Percentiles rank a stretch among this genome's conserved stretches.
These are phyloP conservation scores for Boletus speciosus DNA, from an alignment of 768 basidiomycete species.

Conservation along the genomic window DNA sequence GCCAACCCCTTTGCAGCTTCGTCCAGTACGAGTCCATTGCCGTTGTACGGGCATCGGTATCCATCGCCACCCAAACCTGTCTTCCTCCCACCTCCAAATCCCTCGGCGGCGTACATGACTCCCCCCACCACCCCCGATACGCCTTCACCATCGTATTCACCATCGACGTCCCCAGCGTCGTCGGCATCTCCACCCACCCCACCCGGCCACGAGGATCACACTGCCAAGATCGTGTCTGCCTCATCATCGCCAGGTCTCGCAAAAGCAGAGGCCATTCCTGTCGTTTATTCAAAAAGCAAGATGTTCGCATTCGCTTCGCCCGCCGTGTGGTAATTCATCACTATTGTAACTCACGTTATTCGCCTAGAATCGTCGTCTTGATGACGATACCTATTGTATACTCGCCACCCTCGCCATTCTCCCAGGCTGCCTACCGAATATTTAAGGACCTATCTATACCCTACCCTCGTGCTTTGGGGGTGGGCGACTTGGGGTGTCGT, in stretches of 20 bases:
- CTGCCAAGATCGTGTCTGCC: slow-evolving; percentile 44
- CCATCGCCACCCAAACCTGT: slow-evolving; percentile 33
- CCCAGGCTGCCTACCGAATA: slow-evolving; percentile 16
- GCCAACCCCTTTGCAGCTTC: slow-evolving; percentile 34
- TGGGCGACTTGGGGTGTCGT: slow-evolving; percentile 25
- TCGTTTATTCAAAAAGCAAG: slow-evolving; percentile 46
- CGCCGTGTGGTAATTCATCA: slow-evolving; percentile 50
- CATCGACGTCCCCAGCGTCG: slow-evolving; percentile 55
- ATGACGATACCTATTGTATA: slow-evolving; percentile 27
- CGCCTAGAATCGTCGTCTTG: slow-evolving; percentile 29
- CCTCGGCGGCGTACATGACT: slow-evolving; percentile 19
- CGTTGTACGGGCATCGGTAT: slow-evolving; percentile 28
- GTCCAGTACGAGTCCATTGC: slow-evolving; percentile 28
- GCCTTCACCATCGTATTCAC: slow-evolving; percentile 49
- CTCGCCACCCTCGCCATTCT: slow-evolving; percentile 10
- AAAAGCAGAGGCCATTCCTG: slow-evolving; percentile 19
- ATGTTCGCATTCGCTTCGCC: slow-evolving; percentile 66
- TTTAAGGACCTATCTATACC: slow-evolving; percentile 37
- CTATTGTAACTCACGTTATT: slow-evolving; percentile 23
- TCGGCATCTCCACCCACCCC: slow-evolving; percentile 63
- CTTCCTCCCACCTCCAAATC: slow-evolving; percentile 14
- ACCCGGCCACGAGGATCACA: slow-evolving; percentile 46
- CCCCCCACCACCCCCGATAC: slow-evolving; percentile 47
- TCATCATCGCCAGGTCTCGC: slow-evolving; percentile 35
- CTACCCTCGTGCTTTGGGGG: slow-evolving; percentile 14